These are phyloP conservation scores for Crithidia acanthocephali DNA, from an alignment of 208 protist species.

Conservation along the genomic window DNA sequence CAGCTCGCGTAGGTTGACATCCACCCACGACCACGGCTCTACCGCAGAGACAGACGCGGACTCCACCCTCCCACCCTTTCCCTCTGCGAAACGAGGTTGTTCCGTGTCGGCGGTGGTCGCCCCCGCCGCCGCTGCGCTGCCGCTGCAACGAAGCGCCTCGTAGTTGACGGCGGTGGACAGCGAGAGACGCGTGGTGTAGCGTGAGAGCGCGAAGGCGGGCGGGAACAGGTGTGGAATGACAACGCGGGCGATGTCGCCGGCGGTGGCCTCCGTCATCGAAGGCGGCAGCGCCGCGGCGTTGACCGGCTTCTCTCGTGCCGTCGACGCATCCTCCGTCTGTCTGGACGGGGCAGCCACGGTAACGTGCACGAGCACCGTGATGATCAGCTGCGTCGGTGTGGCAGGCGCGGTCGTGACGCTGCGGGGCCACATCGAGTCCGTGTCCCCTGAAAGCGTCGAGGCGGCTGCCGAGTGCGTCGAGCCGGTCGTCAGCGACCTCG, in stretches of 20 bases:
- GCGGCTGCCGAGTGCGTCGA: slow-evolving; percentile 8
- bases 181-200: slow-evolving; percentile 20
- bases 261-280: slow-evolving; percentile 6
- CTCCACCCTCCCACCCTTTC: background rate
- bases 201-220: slow-evolving; percentile 20
- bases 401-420: slow-evolving; percentile 1
- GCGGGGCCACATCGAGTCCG: slow-evolving; percentile 11
- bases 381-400: slow-evolving; percentile 21
- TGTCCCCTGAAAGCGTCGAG: slow-evolving; percentile 17
- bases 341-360: background rate
- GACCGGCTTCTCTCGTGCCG: background rate
- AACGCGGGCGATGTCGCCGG: slow-evolving; percentile 6
- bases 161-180: slow-evolving; percentile 29
- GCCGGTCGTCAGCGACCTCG: background rate
- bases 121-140: background rate
- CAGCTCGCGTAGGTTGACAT: slow-evolving; percentile 20
- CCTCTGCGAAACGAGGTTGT: background rate
- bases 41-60: background rate
- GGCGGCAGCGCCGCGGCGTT: too few relatives aligned
- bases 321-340: background rate
- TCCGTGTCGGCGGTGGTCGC: background rate
- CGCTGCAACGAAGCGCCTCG: slow-evolving; percentile 11
- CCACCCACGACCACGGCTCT: slow-evolving; percentile 31
- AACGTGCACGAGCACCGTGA: slow-evolving; percentile 34
- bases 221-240: slow-evolving; percentile 30